phyloP scores from a whole-genome alignment of 2,329 filamentous ascomycete species.

The Dichotomopilus funicola region DNA sequence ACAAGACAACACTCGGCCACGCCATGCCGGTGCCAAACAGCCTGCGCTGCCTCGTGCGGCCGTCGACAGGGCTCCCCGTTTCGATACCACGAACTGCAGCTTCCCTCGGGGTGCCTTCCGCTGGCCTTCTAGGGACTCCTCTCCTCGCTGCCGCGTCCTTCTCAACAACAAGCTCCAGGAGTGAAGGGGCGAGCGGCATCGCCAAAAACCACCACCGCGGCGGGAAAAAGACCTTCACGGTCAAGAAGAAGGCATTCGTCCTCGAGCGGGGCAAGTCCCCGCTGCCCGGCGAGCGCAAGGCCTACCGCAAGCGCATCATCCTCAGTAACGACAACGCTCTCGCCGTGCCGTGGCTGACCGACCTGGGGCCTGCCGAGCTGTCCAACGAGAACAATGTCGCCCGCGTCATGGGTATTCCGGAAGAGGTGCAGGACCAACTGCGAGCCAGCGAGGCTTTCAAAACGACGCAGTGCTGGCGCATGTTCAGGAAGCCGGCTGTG shows the following conservation, averaged over 20 bases:
- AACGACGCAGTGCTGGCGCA: slow-evolving; percentile 75
- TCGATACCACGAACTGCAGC: slow-evolving; percentile 5
- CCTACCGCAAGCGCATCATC: slow-evolving; percentile 78
- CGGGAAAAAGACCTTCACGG: slow-evolving; percentile 28
- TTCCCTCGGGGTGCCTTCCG: slow-evolving; percentile 24
- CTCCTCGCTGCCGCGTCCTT: slow-evolving; percentile 33
- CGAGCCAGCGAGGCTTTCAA: slow-evolving; percentile 87
- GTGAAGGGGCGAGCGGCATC: neutral
- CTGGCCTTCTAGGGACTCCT: slow-evolving; percentile 29
- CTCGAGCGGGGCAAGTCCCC: slow-evolving; percentile 49
- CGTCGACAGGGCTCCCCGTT: slow-evolving; percentile 24
- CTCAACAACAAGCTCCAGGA: slow-evolving; percentile 34
- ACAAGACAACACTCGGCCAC: slow-evolving; percentile 7
- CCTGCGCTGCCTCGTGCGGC: slow-evolving; percentile 52
- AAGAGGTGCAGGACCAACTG: slow-evolving; percentile 68
- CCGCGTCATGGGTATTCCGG: slow-evolving; percentile 62
- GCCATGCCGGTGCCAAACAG: slow-evolving; percentile 52
- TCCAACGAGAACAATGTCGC: slow-evolving; percentile 51
- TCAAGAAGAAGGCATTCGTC: slow-evolving; percentile 48
- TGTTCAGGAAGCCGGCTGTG: slow-evolving; percentile 76
- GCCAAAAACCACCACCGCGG: slow-evolving; percentile 21
- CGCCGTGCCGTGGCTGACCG: slow-evolving; percentile 60
- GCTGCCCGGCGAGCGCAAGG: slow-evolving; percentile 74
- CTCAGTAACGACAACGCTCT: slow-evolving; percentile 93
- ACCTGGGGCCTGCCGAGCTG: slow-evolving; percentile 52